Conservation (phyloP, 495 filamentous ascomycete species). For the Penicillium bialowiezense region DNA sequence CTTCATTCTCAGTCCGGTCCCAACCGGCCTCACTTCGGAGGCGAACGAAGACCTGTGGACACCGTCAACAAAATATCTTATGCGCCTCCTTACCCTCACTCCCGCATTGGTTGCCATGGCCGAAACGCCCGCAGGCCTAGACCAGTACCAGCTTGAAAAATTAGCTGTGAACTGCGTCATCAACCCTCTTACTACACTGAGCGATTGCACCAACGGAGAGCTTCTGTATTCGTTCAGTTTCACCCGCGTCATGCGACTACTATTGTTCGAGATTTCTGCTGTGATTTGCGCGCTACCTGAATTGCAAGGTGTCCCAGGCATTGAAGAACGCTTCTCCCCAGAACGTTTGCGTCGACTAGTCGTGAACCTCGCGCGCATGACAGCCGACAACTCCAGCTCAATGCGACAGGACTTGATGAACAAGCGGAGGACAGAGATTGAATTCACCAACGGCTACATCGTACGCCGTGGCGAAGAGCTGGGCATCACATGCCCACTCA, state of each 20-base stretch:
- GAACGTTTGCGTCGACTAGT: conserved; percentile 56
- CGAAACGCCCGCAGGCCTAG: conserved; percentile 39
- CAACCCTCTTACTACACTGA: conserved; percentile 74
- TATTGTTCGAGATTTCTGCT: conserved; percentile 63
- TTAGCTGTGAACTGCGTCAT: conserved; percentile 77
- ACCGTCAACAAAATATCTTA: conserved; percentile 44
- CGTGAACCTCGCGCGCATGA: conserved; percentile 56
- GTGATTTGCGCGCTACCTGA: conserved; percentile 67
- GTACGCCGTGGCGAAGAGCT: conserved; percentile 66
- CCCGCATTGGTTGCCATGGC: conserved; percentile 46
- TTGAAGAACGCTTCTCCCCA: conserved; percentile 51
- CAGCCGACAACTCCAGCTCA: conserved; percentile 64
- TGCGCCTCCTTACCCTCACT: conserved; percentile 50
- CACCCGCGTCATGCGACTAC: conserved; percentile 54
- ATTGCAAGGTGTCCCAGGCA: conserved; percentile 58
- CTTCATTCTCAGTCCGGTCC: conserved; percentile 55
- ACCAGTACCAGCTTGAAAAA: conserved; percentile 70
- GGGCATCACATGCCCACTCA: conserved; percentile 61
- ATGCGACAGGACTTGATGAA: conserved; percentile 76
- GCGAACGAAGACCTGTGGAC: conserved; percentile 32
- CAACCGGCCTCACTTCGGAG: conserved; percentile 9
- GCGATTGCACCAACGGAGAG: conserved; percentile 70
- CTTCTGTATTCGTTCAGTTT: conserved; percentile 60
- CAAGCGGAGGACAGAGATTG: conserved; percentile 68
- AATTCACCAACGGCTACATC: conserved; percentile 84